Base-by-base conservation (phyloP, 345 rosid genomes). In the Durio zibethinus region DNA sequence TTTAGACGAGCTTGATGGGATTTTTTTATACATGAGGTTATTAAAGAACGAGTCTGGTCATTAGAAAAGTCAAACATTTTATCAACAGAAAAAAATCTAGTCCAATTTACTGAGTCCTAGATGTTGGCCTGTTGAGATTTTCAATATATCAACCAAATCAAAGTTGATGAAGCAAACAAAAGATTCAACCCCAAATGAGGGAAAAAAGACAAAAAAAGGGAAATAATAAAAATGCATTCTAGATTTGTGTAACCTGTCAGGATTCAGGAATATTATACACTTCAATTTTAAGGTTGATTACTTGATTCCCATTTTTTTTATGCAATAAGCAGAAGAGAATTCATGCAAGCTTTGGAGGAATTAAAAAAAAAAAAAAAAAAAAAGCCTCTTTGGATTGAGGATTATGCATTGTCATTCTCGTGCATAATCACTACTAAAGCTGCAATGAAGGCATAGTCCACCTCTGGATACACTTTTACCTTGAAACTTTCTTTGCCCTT, bases 381-480 rank as follows among this genome's bases (percentile, higher is more conserved):
- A 0, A 20, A 2, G 0, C 9, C 16, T 0, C 36, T 45, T n/a
- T 11, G 8, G 23, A 31, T 3, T 25, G 23, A 18, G 42, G 53
- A 29, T 75, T 62, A 76, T 33, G 31, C 21, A 33, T 12, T 63
- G 12, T 89, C 97, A 70, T 75, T 85, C 71, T 87, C 92, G 50
- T 92, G 90, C 43, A 92, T 79, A 67, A 89, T 85, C 7, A 92
- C 91, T 27, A 90, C 78, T 73, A 92, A 82, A 75, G 97, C 91
- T 35, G 86, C 78, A 72, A 92, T 87, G 75, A 92, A 90, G 4
- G 94, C 92, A 78, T 90, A 92, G 70, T 92, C 97, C 66, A 92
- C 97, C 80, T 92, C 94, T 54, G 97, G 97, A 80, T 84, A 82
- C 23, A 92, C 87, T 64, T 80, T 89, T 11, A 92, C 88, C 10